Evolutionary conservation across 257 asterid genomes (phyloP).

Genomic region (Voacanga thouarsii): DNA sequence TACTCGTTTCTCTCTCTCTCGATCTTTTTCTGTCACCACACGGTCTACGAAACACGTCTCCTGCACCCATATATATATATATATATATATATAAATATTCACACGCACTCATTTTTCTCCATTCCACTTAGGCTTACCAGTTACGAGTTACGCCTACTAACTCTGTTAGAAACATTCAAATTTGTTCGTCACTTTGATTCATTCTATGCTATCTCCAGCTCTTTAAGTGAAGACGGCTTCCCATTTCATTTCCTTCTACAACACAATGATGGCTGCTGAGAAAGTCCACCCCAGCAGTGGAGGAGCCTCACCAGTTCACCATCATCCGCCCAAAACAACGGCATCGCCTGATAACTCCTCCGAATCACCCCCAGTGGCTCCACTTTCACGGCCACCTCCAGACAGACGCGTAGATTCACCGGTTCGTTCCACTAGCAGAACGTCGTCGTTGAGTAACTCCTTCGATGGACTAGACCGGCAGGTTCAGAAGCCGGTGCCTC

Average conservation of each 20-base stretch:
- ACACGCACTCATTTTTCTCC: background rate
- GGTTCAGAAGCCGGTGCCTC: conserved; percentile 9
- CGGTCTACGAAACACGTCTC: conserved; percentile 3
- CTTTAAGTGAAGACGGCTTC: background rate
- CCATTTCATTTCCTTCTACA: too few species aligned
- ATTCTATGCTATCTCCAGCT: background rate
- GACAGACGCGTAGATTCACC: background rate
- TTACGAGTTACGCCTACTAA: too few species aligned
- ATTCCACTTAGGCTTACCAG: background rate
- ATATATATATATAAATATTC: too few species aligned
- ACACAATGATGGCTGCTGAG: background rate
- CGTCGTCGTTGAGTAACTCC: background rate
- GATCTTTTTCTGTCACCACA: background rate
- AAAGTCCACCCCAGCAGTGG: background rate
- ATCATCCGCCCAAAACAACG: background rate
- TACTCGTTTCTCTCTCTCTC: too few species aligned
- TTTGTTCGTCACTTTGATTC: background rate
- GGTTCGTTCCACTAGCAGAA: background rate
- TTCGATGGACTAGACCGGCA: background rate
- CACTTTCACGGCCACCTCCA: background rate
- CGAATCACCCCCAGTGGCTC: too few species aligned
- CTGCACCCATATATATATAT: background rate
- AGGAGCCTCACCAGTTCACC: background rate
- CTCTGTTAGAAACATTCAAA: background rate
- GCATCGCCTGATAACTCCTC: too few species aligned